A percentile compares a stretch with the other conserved stretches of the same genome.
These are phyloP conservation scores for Halophytophthora polymorphica DNA, from an alignment of 352 stramenopile species.

Conservation along the genomic window DNA sequence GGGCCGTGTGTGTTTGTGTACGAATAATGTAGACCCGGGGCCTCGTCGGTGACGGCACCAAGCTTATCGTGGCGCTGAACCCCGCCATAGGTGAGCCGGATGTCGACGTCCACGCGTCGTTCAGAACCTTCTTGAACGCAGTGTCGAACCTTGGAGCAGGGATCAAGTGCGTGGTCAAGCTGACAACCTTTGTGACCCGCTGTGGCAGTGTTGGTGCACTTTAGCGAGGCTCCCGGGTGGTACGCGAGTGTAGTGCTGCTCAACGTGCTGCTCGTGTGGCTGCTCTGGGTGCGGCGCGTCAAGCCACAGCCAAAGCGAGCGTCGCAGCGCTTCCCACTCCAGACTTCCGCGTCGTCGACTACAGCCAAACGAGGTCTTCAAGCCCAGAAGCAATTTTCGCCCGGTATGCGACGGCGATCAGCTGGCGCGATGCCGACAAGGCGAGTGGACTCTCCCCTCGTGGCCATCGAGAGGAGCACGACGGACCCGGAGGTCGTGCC, in stretches of 20 bases:
- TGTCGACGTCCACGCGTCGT: too few species aligned
- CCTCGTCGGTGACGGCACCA: conserved; percentile 20
- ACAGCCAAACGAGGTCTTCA: conserved; percentile 1
- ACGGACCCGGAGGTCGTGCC: conserved; percentile 6
- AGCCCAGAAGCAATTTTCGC: conserved; percentile 1
- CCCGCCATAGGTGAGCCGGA: conserved; percentile 29
- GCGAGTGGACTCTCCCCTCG: too few species aligned
- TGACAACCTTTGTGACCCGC: background rate
- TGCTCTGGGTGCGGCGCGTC: conserved; percentile 34
- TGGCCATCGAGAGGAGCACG: conserved; percentile 3
- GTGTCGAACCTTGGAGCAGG: too few species aligned
- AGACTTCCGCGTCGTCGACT: background rate
- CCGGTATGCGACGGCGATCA: too few species aligned
- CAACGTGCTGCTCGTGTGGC: conserved; percentile 40
- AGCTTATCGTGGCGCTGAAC: conserved; percentile 38
- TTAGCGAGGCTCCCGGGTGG: conserved; percentile 27
- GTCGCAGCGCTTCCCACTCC: background rate
- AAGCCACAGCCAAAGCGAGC: background rate
- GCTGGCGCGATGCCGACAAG: too few species aligned
- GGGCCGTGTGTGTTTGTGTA: background rate
- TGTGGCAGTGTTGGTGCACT: conserved; percentile 40
- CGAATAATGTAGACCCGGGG: conserved; percentile 9
- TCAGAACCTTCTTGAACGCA: background rate
- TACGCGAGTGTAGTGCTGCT: conserved; percentile 27
- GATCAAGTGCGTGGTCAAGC: too few species aligned